Percentiles rank a stretch among this genome's conserved stretches.
These are phyloP conservation scores for Penicillium pancosmium DNA, from an alignment of 495 filamentous ascomycete genomes.

Conservation along the genomic window DNA sequence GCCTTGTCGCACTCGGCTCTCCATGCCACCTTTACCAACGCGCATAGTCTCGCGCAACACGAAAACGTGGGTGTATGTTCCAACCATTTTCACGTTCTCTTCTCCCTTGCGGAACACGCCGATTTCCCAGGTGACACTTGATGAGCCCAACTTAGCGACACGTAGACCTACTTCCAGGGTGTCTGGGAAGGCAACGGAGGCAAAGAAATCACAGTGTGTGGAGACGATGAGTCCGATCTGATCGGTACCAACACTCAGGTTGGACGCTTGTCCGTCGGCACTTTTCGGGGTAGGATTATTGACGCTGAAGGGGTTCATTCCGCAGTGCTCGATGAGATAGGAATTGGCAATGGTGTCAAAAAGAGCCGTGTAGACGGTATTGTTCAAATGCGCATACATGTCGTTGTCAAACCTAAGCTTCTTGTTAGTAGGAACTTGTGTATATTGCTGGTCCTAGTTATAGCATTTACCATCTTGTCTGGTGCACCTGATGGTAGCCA, in stretches of 20 bases:
- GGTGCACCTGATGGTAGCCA: constrained; percentile 75
- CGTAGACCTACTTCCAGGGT: constrained; percentile 79
- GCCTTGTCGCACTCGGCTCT: constrained; percentile 41
- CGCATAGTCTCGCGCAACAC: constrained; percentile 72
- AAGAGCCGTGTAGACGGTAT: constrained; percentile 79
- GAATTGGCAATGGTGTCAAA: constrained; percentile 89
- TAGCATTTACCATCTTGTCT: constrained; percentile 77
- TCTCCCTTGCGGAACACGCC: constrained; percentile 79
- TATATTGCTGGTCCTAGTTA: not conserved
- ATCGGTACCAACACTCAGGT: constrained; percentile 15
- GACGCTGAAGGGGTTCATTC: constrained; percentile 65
- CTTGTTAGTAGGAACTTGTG: constrained; percentile 7
- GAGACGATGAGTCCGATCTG: constrained; percentile 68
- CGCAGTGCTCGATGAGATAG: constrained; percentile 82
- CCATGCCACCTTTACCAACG: constrained; percentile 56
- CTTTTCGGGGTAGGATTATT: constrained; percentile 32
- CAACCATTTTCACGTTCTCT: constrained; percentile 80
- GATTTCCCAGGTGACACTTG: constrained; percentile 91
- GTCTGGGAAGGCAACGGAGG: constrained; percentile 79
- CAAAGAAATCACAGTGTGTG: constrained; percentile 83
- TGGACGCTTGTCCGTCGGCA: constrained; percentile 16
- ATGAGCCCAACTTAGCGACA: constrained; percentile 80
- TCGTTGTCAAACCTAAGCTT: constrained; percentile 82
- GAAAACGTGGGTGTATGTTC: constrained; percentile 88
- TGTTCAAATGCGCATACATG: constrained; percentile 91